These are phyloP conservation scores for Zanthoxylum bungeanum DNA, from an alignment of 345 rosid genomes.

Conservation along the genomic window DNA sequence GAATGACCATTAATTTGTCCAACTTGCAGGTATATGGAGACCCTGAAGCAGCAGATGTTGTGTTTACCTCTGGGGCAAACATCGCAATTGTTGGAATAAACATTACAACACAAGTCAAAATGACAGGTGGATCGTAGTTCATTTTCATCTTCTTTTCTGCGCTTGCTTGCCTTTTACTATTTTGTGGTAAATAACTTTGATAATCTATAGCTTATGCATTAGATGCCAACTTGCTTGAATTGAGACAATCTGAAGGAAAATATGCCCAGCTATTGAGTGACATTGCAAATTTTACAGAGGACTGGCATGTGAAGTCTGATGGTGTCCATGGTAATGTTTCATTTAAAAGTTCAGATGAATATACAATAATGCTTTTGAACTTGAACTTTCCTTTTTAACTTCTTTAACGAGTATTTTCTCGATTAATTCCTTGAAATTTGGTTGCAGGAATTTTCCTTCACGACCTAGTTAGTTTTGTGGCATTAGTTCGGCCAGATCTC, in stretches of 20 bases:
- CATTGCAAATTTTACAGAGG: conserved; percentile 86
- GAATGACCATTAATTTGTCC: conserved; percentile 1
- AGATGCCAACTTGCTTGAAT: conserved; percentile 65
- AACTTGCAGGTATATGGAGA: conserved; percentile 79
- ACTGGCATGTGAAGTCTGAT: conserved; percentile 89
- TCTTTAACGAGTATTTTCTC: neutral
- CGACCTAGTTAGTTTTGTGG: conserved; percentile 81
- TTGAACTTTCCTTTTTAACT: neutral
- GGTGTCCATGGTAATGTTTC: conserved; percentile 66
- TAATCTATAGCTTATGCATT: conserved; percentile 1
- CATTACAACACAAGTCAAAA: conserved; percentile 81
- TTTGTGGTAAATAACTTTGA: conserved; percentile 7
- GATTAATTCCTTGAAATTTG: conserved; percentile 7
- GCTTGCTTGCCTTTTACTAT: neutral
- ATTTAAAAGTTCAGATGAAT: neutral
- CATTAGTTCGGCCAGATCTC: conserved; percentile 79
- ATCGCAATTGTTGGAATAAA: conserved; percentile 80
- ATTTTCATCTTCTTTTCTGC: neutral
- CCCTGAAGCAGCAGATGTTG: conserved; percentile 95
- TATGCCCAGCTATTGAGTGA: conserved; percentile 54
- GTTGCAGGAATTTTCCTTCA: conserved; percentile 85
- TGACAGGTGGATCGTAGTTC: conserved; percentile 52
- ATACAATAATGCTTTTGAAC: neutral
- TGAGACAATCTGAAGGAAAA: conserved; percentile 65
- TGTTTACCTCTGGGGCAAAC: conserved; percentile 90